Evolutionary conservation across 148 eudicot species (phyloP), one percentile per base, ranked within the genome.

Genomic region (Cornus kousa): DNA sequence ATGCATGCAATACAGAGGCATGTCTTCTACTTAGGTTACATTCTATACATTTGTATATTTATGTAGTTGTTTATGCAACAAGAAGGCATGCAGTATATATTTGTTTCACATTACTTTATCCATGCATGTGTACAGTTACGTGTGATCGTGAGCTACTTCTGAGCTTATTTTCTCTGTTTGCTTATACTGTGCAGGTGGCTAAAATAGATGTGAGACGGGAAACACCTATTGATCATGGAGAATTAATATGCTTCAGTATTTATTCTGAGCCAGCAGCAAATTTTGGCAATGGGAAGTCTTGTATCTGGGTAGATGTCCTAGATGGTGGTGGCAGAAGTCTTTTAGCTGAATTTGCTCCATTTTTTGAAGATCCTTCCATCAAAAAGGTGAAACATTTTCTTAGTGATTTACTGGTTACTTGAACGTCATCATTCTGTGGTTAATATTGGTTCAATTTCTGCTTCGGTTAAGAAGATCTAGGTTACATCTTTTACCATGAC

Each of bases 1-100:
- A 94, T 84, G 99, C 99, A 62, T 96, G 99, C 84, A 98, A 96
- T 82, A 96, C 99, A 43, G 98, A 96, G 98, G 99, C 79, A 87
- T 81, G 88, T 77, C 31, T 57, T 80, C 28, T 67, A 77, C 78
- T 48, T 80, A 7, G 77, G 43, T 50, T 73, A 3, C 40, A 59
- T 76, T 37, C 48, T 6, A 43, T 43, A 43, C 48, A 43, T 73
- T 16, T 76, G 19, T 81, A 12, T 11, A 53, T 53, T 53, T 53
- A 12, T 11, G 19, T 53, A 53, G 19, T 53, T 11, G 59, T 53
- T 12, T 16, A 53, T 53, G 59, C 4, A 43, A 16, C 19, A 53
- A 12, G 4, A 53, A 53, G 57, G 57, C 57, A 50, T 50, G 6
- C 11, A 50, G 2, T 11, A 12, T 11, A 12, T 53, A 13, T 19